Evolutionary conservation across 2,329 filamentous ascomycete genomes (phyloP), one percentile per base, ranked within the genome.

Genomic region (Ophiostoma sp.): DNA sequence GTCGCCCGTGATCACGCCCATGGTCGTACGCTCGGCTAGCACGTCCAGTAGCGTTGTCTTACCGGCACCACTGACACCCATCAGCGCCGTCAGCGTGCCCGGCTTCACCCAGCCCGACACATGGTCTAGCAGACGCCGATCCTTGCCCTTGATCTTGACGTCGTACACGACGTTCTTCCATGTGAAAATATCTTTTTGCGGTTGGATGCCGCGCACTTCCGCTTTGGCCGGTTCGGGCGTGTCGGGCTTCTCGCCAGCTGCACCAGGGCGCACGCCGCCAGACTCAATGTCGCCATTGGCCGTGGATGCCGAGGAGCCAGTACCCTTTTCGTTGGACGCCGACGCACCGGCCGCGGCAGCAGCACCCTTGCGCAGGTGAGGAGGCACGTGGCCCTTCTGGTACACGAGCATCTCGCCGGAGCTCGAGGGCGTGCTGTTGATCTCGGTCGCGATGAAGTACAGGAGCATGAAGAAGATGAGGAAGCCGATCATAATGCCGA

Each of bases 41-140:
- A 92, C 90, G 76, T 96, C 92, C 6, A 96, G 81, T 2, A 96
- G 83, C 0, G 92, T 96, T 0, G 92, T 96, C 78, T 96, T 96
- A 66, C 92, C 92, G n/a, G 92, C 92, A 72, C 91, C 91, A 14
- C 88, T 91, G 2, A 90, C 87, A 73, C 91, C 89, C 90, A 93
- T 91, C 18, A 94, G 80, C 4, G 90, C 91, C 1, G 88, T 91
- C 18, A 93, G 78, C 70, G 87, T 92, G 64, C 91, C 91, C 0
- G 91, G 91, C 76, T 92, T 92, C 67, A 94, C 89, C 86, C 89
- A 96, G 2, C 92, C 92, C 72, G 92, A 87, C 1, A 96, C 89
- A 69, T 94, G 85, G 71, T 95, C 87, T 7, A 96, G 80, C 70
- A 96, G 86, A n/a, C 85, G 81, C 12, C 89, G 86, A 84, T 92